Evolutionary conservation across 768 basidiomycete species (phyloP).

Genomic region (Tricholoma terreum): DNA sequence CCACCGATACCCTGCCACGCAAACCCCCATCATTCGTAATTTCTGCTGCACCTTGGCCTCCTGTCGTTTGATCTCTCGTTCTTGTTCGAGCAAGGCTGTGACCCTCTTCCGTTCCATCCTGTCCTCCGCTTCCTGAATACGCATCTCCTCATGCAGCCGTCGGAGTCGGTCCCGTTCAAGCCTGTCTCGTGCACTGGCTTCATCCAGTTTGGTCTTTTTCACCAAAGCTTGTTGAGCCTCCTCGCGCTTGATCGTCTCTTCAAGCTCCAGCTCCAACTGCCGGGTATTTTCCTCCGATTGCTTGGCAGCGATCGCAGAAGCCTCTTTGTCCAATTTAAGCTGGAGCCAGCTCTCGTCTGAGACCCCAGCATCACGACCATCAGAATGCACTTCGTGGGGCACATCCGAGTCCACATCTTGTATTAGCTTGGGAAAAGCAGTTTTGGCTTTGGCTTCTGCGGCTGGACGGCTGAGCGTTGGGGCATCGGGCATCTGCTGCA

Average conservation of each 20-base stretch:
- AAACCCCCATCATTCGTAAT: conserved; percentile 47
- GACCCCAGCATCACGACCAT: not conserved
- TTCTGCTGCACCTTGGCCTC: conserved; percentile 42
- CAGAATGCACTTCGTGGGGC: not conserved
- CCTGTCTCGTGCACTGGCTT: not conserved
- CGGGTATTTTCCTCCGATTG: not conserved
- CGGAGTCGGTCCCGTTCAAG: not conserved
- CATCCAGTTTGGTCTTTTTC: not conserved
- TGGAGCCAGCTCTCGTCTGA: not conserved
- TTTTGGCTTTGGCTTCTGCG: not conserved
- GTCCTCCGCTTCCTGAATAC: not conserved
- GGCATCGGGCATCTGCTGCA: not conserved
- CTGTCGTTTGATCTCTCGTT: conserved; percentile 11
- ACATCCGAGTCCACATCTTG: not conserved
- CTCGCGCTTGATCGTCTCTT: not conserved
- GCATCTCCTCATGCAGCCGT: not conserved
- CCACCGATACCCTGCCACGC: conserved; percentile 26
- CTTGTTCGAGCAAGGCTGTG: not conserved
- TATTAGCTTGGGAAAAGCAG: not conserved
- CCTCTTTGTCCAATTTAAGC: not conserved
- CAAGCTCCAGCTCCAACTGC: not conserved
- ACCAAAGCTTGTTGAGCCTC: not conserved
- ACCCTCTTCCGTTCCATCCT: not conserved
- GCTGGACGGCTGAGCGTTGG: not conserved
- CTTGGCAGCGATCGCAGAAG: not conserved